Evolutionary conservation across 768 basidiomycete species (phyloP), one percentile per base, ranked within the genome.

Genomic region (Holtermanniella nyarrowii): DNA sequence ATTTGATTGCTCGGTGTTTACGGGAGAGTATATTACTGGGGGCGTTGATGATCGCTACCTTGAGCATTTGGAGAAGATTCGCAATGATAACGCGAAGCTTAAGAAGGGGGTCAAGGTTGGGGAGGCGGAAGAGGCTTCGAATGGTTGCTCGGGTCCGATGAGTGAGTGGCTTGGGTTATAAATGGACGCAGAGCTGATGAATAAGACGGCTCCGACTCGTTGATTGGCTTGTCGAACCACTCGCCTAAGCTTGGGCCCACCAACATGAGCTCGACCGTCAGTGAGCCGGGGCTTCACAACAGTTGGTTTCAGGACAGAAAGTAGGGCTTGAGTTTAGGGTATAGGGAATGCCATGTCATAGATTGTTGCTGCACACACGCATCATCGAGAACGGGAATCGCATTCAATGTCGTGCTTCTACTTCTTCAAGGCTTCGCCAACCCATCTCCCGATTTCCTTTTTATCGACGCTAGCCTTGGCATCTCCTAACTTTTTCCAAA

Each of bases 1-100:
- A 5, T 95, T 97, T 66, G 95, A 99, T 65, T 97, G 93, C 73
- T 96, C 93, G 13, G 93, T 99, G 21, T 99, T 97, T 73, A 88
- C 87, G 7, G 95, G 95, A 42, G 82, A 95, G 68, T 99, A 99
- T 69, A 80, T 97, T 46, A 99, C 93, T 1, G 93, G 95, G 16
- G 85, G 85, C 14, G 85, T 99, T 22, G 82, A 86, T 60, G 84
- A 87, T 58, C 77, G 65, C 42, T 97, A 99, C 74, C 76, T 99
- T 44, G 69, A 74, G 31, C 75, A 80, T 54, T 65, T 99, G 39
- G 88, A 96, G 70, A 75, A 73, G 31, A 64, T 88, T 50, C 79
- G 95, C 18, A 83, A 84, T 31, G 93, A 97, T 65, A 85, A 86
- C 62, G 78, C 79, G 23, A 84, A 88, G 69, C 72, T 74, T 21